Evolutionary conservation across 2,329 filamentous ascomycete species (phyloP).

Genomic region (Eutypella sp.): DNA sequence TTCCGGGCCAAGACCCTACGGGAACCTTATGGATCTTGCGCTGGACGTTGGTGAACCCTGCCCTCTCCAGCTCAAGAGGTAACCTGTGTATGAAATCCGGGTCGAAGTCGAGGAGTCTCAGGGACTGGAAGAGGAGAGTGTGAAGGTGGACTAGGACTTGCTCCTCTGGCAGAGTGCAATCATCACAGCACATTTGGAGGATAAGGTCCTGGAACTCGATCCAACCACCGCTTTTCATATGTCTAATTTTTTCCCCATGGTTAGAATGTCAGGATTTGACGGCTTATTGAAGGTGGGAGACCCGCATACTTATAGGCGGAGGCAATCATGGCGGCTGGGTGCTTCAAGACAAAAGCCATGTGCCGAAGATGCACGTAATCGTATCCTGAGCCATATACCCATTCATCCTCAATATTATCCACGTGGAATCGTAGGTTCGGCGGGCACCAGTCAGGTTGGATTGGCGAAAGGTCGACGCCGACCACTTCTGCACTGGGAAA

Average conservation of each 20-base stretch:
- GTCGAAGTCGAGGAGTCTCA: conserved; percentile 4
- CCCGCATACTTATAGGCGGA: conserved; percentile 30
- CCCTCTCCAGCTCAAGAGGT: conserved; percentile 5
- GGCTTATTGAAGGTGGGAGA: background rate
- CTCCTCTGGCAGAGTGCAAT: conserved; percentile 15
- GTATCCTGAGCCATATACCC: conserved; percentile 39
- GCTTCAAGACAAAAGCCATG: conserved; percentile 44
- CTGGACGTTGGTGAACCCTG: conserved; percentile 18
- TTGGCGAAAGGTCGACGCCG: conserved; percentile 39
- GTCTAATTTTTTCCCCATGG: conserved; percentile 29
- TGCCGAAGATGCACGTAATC: conserved; percentile 52
- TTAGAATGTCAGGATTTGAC: conserved; percentile 8
- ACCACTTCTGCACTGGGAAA: conserved; percentile 42
- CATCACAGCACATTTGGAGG: conserved; percentile 27
- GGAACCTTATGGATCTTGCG: conserved; percentile 16
- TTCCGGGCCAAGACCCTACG: conserved; percentile 19
- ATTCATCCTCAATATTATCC: conserved; percentile 46
- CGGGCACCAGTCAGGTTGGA: conserved; percentile 44
- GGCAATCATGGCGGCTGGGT: conserved; percentile 44
- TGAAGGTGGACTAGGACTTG: background rate
- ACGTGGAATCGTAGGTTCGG: conserved; percentile 54
- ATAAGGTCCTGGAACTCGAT: conserved; percentile 34
- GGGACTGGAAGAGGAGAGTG: conserved; percentile 1
- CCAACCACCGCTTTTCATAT: conserved; percentile 34
- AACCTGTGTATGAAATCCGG: conserved; percentile 3